Percentiles rank a stretch among this genome's conserved stretches.
Conservation (phyloP, 2,329 filamentous ascomycete species). For the Botrytis galanthina region DNA sequence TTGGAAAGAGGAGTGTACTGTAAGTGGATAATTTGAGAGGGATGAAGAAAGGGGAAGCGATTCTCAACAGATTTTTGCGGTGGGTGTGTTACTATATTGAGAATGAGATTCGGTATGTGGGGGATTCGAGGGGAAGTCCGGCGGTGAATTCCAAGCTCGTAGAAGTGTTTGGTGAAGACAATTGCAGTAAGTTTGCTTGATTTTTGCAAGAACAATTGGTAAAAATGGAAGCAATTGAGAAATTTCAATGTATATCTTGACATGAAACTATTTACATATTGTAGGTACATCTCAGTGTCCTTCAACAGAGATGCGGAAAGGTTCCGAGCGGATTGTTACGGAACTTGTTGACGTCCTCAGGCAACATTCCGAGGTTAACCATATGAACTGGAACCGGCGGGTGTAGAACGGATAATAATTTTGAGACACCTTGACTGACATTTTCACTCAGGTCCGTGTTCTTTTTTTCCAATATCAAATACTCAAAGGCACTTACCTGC, state of each 20-base stretch:
- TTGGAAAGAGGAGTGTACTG: background rate
- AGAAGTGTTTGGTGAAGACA: background rate
- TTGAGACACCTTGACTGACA: background rate
- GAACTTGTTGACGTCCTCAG: background rate
- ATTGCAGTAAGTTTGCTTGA: background rate
- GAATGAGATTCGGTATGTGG: background rate
- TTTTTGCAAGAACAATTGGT: background rate
- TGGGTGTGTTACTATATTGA: background rate
- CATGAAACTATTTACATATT: constrained; percentile 2
- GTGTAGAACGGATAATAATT: background rate
- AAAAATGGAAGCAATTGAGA: background rate
- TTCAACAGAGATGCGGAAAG: background rate
- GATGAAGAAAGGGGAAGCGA: constrained; percentile 16
- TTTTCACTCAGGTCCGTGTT: background rate
- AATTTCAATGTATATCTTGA: background rate
- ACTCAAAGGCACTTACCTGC: background rate
- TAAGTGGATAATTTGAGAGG: background rate
- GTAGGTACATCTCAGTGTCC: background rate
- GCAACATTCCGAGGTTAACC: background rate
- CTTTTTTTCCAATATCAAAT: background rate
- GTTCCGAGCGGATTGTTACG: constrained; percentile 4
- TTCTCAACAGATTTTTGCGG: background rate
- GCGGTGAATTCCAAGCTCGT: background rate
- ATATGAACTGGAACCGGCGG: background rate
- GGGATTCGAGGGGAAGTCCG: background rate